A percentile compares a stretch with the other conserved stretches of the same genome.
Evolutionary conservation across 129 eudicot genomes (phyloP).

Genomic region (Flaveria bidentis): DNA sequence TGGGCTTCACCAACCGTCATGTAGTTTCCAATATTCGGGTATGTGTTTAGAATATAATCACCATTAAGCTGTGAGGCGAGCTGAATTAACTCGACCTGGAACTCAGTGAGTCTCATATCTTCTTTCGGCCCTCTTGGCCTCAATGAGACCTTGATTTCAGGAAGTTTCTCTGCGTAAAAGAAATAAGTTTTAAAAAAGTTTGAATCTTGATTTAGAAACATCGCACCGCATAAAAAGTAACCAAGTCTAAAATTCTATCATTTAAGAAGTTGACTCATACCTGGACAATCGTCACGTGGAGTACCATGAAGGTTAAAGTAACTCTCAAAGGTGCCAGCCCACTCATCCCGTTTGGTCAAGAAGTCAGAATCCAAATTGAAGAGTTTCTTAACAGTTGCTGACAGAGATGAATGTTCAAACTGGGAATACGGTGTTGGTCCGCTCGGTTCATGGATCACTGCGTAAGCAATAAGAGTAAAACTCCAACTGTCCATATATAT

Average conservation of each 20-base stretch:
- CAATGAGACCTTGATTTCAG: conserved; percentile 60
- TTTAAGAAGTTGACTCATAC: conserved; percentile 21
- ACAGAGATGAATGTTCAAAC: conserved; percentile 85
- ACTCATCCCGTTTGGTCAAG: conserved; percentile 88
- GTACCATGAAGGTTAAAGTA: conserved; percentile 63
- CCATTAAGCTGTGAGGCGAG: conserved; percentile 93
- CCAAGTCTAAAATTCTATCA: neutral
- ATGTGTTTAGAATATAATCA: conserved; percentile 69
- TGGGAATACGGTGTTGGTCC: conserved; percentile 85
- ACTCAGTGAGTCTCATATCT: conserved; percentile 67
- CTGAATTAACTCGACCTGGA: conserved; percentile 82
- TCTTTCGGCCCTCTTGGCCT: conserved; percentile 80
- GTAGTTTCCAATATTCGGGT: conserved; percentile 68
- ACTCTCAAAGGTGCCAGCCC: conserved; percentile 96
- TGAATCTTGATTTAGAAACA: neutral
- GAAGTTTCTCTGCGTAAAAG: conserved; percentile 52
- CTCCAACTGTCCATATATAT: neutral
- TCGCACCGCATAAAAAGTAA: neutral
- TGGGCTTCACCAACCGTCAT: conserved; percentile 80
- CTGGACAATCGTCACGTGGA: conserved; percentile 95
- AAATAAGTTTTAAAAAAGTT: neutral
- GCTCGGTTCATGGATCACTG: conserved; percentile 79
- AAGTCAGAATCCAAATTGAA: conserved; percentile 77
- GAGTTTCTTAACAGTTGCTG: conserved; percentile 92
- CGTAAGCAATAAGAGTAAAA: conserved; percentile 23